phyloP scores from a whole-genome alignment of 2,329 filamentous ascomycete species.

The Cladosporium sp. region DNA sequence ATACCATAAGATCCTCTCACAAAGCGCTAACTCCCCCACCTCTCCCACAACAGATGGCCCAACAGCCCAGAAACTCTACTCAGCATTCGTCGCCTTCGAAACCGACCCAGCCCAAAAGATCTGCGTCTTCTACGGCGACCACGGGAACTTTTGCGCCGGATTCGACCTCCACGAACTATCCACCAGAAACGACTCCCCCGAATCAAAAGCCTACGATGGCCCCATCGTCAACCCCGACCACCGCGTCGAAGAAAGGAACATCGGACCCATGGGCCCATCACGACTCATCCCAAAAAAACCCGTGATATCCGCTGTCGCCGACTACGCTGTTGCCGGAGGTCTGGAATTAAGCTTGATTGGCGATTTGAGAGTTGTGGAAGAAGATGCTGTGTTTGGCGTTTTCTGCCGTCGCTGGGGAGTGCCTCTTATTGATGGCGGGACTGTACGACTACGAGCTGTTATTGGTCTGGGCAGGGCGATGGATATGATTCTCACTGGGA shows the following conservation, averaged over 20 bases:
- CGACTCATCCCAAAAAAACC: slow-evolving; percentile 54
- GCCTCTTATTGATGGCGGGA: slow-evolving; percentile 55
- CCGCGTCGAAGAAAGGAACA: slow-evolving; percentile 40
- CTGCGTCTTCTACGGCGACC: slow-evolving; percentile 51
- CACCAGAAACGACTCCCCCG: slow-evolving; percentile 26
- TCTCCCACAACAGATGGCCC: slow-evolving; percentile 36
- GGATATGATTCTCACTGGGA: slow-evolving; percentile 59
- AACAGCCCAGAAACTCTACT: slow-evolving; percentile 51
- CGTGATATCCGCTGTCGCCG: slow-evolving; percentile 53
- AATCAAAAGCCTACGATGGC: background rate
- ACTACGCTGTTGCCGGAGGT: slow-evolving; percentile 56
- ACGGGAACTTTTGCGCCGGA: slow-evolving; percentile 55
- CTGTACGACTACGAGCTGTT: slow-evolving; percentile 53
- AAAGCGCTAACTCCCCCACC: background rate
- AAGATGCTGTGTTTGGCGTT: slow-evolving; percentile 56
- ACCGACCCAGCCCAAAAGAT: slow-evolving; percentile 53
- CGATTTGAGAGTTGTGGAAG: slow-evolving; percentile 56
- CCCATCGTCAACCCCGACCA: slow-evolving; percentile 27
- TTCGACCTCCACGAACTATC: slow-evolving; percentile 51
- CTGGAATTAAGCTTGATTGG: slow-evolving; percentile 55
- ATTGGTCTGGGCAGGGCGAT: slow-evolving; percentile 55
- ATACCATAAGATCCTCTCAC: background rate
- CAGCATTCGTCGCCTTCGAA: slow-evolving; percentile 53
- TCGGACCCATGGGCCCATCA: slow-evolving; percentile 56
- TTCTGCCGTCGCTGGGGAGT: slow-evolving; percentile 58